Evolutionary conservation across 306 rosid species (phyloP), one percentile per base, ranked within the genome.

Genomic region (Alnus rubra): DNA sequence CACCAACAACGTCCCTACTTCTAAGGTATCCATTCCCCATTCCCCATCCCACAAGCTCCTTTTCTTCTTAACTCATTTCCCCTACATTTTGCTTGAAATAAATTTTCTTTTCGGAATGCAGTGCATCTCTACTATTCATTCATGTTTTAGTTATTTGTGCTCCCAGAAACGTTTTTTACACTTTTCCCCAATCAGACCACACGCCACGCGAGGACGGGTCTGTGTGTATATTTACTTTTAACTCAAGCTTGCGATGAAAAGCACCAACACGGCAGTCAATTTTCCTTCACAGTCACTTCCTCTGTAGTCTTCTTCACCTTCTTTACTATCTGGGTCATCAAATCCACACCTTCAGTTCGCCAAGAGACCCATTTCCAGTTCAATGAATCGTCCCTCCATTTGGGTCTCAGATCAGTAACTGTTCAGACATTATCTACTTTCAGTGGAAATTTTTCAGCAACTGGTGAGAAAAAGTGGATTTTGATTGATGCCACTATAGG

Each of bases 211-310:
- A 37, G 39, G 39, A 37, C 39, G 4, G 4, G 28, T 23, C 39
- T 37, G 4, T 37, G 39, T 37, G 39, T 37, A 37, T 37, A 37
- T 37, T 37, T 37, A 37, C 2, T 23, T 37, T 37, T 37, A 37
- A 37, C 39, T 37, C 39, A 37, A 1, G 39, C 39, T 37, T 37
- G 4, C 39, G 39, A 4, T 37, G 39, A 2, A 37, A 37, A 37
- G 39, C 39, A 37, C 39, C 39, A 37, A 37, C 39, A 37, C 39
- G 39, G 39, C 39, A 37, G 3, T 4, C 39, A 37, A 0, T 91
- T 88, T 60, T 85, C 92, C 2, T 92, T 91, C 74, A 87, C 90
- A 48, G 85, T 95, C 74, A 84, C 82, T 33, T 92, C 97, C 35
- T 91, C 94, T n/a, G 31, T 86, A 44, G 13, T 91, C 85, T 87